Conservation (phyloP, 176 grass and related monocot genomes). For the Zea luxurians region DNA sequence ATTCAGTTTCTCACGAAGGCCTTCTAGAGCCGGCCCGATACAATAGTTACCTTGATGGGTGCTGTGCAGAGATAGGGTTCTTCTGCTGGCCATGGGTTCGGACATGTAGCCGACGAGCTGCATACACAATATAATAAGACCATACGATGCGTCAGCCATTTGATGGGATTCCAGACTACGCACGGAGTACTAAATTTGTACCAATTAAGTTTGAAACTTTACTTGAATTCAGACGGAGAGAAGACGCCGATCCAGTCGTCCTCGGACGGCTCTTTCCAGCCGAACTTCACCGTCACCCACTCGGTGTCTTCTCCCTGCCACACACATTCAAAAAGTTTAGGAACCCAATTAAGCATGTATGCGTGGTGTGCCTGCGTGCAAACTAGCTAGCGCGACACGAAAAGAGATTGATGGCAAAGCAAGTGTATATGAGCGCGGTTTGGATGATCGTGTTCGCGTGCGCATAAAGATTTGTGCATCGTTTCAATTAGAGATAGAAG, state of each 20-base stretch:
- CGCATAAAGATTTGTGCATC: no score
- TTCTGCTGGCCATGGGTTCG: conserved; percentile 39
- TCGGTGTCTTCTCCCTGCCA: conserved; percentile 64
- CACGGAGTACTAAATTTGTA: no score
- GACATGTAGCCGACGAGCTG: conserved; percentile 59
- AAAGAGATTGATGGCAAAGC: no score
- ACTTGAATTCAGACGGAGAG: conserved; percentile 75
- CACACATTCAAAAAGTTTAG: neutral
- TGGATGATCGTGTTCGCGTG: no score
- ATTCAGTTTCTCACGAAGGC: no score
- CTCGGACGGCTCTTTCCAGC: conserved; percentile 37
- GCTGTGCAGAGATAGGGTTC: conserved; percentile 79
- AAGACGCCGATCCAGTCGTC: conserved; percentile 90
- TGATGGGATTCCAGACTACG: neutral
- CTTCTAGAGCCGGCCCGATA: neutral
- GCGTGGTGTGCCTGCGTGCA: no score
- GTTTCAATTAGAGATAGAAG: no score
- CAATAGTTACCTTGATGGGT: conserved; percentile 69
- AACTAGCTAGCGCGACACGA: no score
- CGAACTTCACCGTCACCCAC: conserved; percentile 62
- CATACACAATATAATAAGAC: neutral
- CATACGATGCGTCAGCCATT: neutral
- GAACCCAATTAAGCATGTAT: neutral
- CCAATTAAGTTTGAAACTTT: neutral
- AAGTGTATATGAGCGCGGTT: no score